Percentiles rank a stretch among this genome's conserved stretches.
These are phyloP conservation scores for Fusarium sp. DNA, from an alignment of 2,329 filamentous ascomycete genomes.

Conservation along the genomic window DNA sequence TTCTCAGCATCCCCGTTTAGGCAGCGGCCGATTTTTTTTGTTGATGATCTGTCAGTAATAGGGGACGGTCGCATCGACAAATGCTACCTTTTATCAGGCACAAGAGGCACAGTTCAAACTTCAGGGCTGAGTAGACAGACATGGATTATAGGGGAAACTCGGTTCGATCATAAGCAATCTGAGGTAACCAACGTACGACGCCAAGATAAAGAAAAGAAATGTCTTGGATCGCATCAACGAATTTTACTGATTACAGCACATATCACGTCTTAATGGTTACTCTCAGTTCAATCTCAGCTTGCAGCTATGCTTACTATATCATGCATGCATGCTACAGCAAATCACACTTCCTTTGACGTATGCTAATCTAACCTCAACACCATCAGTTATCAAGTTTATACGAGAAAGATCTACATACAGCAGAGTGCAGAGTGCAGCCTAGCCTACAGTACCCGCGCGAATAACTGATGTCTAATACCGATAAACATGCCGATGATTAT, in stretches of 20 bases:
- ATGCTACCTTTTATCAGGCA: not conserved
- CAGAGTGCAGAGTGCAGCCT: not conserved
- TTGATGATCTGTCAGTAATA: not conserved
- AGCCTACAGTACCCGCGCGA: not conserved
- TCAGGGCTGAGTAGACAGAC: not conserved
- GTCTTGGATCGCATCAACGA: not conserved
- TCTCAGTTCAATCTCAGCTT: not conserved
- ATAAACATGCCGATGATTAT: not conserved
- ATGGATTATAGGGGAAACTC: not conserved
- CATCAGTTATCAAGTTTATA: not conserved
- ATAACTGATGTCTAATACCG: not conserved
- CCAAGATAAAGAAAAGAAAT: constrained; percentile 14
- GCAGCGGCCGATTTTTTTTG: constrained; percentile 2
- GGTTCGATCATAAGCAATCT: not conserved
- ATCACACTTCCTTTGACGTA: constrained; percentile 13
- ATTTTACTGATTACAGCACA: not conserved
- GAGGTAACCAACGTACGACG: constrained; percentile 13
- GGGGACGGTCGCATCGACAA: constrained; percentile 11
- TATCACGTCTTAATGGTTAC: not conserved
- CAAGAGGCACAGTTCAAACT: not conserved
- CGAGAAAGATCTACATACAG: not conserved
- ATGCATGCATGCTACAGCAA: not conserved
- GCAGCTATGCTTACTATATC: constrained; percentile 2
- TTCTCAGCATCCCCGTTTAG: not conserved
- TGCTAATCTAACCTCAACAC: constrained; percentile 21